These are phyloP conservation scores for Phialemoniopsis sp. DNA, from an alignment of 2,329 filamentous ascomycete genomes.

Conservation along the genomic window DNA sequence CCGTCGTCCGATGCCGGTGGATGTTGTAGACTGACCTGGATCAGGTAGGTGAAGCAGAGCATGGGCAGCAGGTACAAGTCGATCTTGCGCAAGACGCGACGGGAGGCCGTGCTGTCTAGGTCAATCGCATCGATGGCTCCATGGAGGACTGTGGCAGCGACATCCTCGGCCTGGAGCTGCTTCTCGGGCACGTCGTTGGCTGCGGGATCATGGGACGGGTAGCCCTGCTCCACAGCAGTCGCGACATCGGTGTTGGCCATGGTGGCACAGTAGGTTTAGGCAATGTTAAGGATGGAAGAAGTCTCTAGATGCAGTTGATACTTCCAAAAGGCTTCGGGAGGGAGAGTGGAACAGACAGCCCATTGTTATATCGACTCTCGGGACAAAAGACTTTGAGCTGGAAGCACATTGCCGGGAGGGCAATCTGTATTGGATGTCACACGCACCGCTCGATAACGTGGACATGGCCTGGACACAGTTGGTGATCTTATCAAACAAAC, in stretches of 20 bases:
- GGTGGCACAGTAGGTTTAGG: background rate
- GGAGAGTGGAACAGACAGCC: no score
- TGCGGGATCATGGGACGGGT: background rate
- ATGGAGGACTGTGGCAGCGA: background rate
- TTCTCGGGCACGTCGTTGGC: background rate
- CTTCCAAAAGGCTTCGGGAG: no score
- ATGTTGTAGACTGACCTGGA: background rate
- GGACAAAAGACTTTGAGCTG: no score
- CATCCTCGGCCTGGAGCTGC: background rate
- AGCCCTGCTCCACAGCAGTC: no score
- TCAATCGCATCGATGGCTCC: background rate
- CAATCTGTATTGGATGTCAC: no score
- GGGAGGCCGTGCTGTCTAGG: background rate
- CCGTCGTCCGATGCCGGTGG: background rate
- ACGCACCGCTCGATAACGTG: no score
- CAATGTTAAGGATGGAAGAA: no score
- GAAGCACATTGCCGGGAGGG: no score
- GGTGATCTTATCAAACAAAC: no score
- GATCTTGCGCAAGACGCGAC: slow-evolving; percentile 1
- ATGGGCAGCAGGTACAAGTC: slow-evolving; percentile 2
- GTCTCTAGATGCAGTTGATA: no score
- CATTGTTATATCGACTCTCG: no score
- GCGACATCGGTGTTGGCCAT: background rate
- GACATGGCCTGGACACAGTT: no score
- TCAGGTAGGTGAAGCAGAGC: slow-evolving; percentile 1